Evolutionary conservation across 2,329 filamentous ascomycete genomes (phyloP).

Genomic region (Fusarium sp.): DNA sequence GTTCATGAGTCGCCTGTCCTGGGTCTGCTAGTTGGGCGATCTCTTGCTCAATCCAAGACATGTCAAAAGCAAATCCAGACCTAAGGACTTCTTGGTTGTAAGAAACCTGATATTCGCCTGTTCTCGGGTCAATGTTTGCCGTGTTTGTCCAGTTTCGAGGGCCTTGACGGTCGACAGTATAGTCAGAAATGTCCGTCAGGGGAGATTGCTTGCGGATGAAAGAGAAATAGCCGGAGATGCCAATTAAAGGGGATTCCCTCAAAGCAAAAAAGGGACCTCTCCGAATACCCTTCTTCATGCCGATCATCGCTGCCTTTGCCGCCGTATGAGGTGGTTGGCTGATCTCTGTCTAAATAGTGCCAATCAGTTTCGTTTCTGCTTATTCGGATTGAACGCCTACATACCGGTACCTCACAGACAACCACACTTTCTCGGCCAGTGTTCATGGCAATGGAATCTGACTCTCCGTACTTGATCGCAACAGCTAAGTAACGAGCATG

Average conservation of each 20-base stretch:
- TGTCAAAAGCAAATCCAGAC: background rate
- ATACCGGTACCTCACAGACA: background rate
- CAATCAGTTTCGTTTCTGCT: background rate
- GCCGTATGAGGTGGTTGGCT: background rate
- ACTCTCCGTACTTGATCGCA: background rate
- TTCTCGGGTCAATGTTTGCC: background rate
- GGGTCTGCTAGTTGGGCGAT: constrained; percentile 10
- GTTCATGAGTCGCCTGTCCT: background rate
- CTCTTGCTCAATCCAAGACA: constrained; percentile 11
- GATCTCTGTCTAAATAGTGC: background rate
- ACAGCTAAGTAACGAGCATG: background rate
- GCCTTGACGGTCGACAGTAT: background rate
- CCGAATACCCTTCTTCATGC: background rate
- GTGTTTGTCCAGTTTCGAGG: background rate
- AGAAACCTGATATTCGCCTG: background rate
- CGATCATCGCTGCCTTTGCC: background rate
- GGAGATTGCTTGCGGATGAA: background rate
- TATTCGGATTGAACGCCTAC: background rate
- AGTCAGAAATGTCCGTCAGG: background rate
- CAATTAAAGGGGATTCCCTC: background rate
- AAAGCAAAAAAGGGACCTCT: background rate
- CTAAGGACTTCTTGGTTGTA: background rate
- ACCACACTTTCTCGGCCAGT: background rate
- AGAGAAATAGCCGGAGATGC: background rate
- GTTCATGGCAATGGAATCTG: background rate